A percentile compares a stretch with the other conserved stretches of the same genome.
These are phyloP conservation scores for Lodderomyces theae DNA, from an alignment of 1,139 yeast genomes.

Conservation along the genomic window DNA sequence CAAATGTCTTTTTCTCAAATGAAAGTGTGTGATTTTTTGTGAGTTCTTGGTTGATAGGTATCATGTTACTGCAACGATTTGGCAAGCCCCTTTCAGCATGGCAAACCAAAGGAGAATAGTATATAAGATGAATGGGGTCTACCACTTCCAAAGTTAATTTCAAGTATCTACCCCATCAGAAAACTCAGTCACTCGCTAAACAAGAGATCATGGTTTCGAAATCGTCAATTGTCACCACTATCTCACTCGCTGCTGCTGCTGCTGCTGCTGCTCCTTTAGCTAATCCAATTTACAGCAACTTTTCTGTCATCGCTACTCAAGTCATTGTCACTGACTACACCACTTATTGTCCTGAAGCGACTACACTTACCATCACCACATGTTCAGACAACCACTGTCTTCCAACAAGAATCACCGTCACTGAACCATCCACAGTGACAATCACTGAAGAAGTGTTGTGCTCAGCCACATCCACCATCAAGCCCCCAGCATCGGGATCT, in stretches of 20 bases:
- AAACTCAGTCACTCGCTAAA: not conserved
- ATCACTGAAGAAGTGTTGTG: constrained; percentile 4
- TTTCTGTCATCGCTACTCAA: constrained; percentile 1
- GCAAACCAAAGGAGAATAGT: not conserved
- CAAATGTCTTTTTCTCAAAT: no score
- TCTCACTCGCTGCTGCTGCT: constrained; percentile 2
- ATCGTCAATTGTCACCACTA: not conserved
- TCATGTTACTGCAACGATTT: no score
- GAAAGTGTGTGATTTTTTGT: no score
- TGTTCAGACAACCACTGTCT: constrained; percentile 7
- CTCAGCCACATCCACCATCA: not conserved
- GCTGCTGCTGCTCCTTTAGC: constrained; percentile 1
- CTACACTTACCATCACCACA: constrained; percentile 10
- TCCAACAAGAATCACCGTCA: constrained; percentile 8
- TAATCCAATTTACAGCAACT: not conserved
- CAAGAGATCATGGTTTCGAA: not conserved
- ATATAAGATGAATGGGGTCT: not conserved
- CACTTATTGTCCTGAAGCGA: constrained; percentile 14
- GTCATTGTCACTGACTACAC: constrained; percentile 12
- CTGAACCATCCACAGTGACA: constrained; percentile 3
- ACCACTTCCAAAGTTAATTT: no score
- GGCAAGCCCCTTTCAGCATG: no score
- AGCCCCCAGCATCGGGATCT: not conserved
- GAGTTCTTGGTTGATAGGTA: no score
- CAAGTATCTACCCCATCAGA: not conserved